Evolutionary conservation across 768 basidiomycete species (phyloP), one percentile per base, ranked within the genome.

Genomic region (Phylloporus arenicola): DNA sequence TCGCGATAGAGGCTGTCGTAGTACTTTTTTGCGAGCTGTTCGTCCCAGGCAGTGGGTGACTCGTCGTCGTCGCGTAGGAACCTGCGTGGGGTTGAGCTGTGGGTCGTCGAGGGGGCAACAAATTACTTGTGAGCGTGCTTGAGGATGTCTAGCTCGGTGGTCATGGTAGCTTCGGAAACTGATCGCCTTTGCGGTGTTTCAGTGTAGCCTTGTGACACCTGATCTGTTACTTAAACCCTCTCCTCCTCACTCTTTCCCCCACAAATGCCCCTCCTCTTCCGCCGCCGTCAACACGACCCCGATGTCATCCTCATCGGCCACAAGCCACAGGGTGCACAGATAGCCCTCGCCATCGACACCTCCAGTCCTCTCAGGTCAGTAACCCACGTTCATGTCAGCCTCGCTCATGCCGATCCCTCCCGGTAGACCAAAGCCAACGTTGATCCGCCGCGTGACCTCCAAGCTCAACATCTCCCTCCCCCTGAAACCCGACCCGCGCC

Each of bases 1-100:
- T 98, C 94, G 55, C 91, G 86, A 65, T 92, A 96, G 3, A 98
- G 79, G 57, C 71, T 88, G 12, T 77, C 72, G 60, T 98, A 94
- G 72, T 94, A 97, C 59, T 93, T 94, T 53, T 78, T 74, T 0
- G 95, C 94, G 24, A 98, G 74, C 53, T 82, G 75, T 42, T 94
- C 90, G 61, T 94, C 83, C 89, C 92, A 98, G 47, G 41, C 68
- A 12, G 59, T 11, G 22, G 29, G 29, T 3, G 37, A 43, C 16
- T 53, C 58, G 4, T 68, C 45, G 17, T 68, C 71, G 31, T 86
- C 83, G 22, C 90, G 78, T 3, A 95, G 78, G 62, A 94, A 93
- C 61, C 90, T 92, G 31, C 29, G 22, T 38, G 35, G 2, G 7
- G 49, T 42, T 29, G 29, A 39, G 30, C n/a, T n/a, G 9, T 55